These are phyloP conservation scores for Baorangia bicolor DNA, from an alignment of 768 basidiomycete genomes.

Conservation along the genomic window DNA sequence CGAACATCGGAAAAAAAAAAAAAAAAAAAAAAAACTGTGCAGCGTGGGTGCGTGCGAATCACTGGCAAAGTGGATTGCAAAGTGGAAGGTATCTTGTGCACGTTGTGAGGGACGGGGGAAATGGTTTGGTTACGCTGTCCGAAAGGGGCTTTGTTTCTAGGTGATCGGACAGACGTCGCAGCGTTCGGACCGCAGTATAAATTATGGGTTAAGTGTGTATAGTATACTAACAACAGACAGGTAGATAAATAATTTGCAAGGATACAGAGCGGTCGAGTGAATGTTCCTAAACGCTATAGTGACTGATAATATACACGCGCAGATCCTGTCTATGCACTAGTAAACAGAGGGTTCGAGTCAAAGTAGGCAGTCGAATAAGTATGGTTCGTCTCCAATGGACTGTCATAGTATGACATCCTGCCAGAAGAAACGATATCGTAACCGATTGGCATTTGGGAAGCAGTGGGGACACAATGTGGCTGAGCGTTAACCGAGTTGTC, in stretches of 20 bases:
- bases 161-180: not conserved
- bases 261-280: conserved; percentile 25
- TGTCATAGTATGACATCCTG: conserved; percentile 29
- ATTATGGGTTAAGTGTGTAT: conserved; percentile 10
- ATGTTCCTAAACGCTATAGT: conserved; percentile 18
- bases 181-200: conserved; percentile 16
- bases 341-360: conserved; percentile 24
- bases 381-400: conserved; percentile 22
- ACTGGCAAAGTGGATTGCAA: not conserved
- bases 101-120: not conserved
- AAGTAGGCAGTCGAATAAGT: conserved; percentile 21
- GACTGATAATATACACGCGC: conserved; percentile 10
- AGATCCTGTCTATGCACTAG: conserved; percentile 19
- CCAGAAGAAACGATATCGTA: conserved; percentile 26
- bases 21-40: not conserved
- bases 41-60: not conserved
- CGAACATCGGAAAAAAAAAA: not conserved
- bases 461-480: conserved; percentile 23
- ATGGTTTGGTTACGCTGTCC: not conserved
- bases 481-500: conserved; percentile 12
- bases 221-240: conserved; percentile 15
- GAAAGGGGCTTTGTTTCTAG: conserved; percentile 1
- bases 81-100: not conserved
- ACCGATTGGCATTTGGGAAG: conserved; percentile 19
- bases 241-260: conserved; percentile 25